Conservation (phyloP, 768 basidiomycete genomes). For the Hebeloma cylindrosporum region DNA sequence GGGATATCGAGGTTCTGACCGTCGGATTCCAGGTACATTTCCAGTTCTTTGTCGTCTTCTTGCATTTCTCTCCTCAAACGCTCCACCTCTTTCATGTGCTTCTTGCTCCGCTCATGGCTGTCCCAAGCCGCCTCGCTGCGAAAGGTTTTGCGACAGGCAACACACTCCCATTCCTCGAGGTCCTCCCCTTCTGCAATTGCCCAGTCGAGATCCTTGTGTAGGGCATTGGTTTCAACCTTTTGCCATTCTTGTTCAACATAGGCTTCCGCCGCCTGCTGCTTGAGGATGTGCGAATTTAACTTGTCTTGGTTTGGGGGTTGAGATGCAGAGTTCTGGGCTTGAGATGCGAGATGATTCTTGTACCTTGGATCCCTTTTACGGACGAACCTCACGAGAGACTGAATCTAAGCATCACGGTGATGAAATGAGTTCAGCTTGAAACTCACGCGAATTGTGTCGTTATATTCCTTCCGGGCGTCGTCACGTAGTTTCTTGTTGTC, state of each 20-base stretch:
- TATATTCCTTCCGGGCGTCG: conserved; percentile 86
- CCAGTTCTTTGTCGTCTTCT: conserved; percentile 67
- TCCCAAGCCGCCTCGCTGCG: conserved; percentile 92
- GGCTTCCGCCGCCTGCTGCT: conserved; percentile 30
- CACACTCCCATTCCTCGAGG: conserved; percentile 88
- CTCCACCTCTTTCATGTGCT: conserved; percentile 88
- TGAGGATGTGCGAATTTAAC: too few species aligned
- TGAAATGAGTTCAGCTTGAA: not conserved
- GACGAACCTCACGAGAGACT: conserved; percentile 76
- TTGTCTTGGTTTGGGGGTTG: conserved; percentile 27
- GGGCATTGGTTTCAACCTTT: conserved; percentile 43
- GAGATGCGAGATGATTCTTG: conserved; percentile 60
- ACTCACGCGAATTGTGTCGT: conserved; percentile 82
- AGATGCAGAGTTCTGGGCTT: conserved; percentile 34
- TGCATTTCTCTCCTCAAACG: conserved; percentile 74
- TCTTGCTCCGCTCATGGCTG: conserved; percentile 94
- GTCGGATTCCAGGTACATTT: conserved; percentile 52
- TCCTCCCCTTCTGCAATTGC: conserved; percentile 68
- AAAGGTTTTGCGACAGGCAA: conserved; percentile 91
- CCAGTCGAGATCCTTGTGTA: conserved; percentile 72
- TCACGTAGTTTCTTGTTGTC: conserved; percentile 94
- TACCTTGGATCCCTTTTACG: conserved; percentile 90
- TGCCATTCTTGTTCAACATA: conserved; percentile 95
- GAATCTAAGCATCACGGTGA: not conserved
- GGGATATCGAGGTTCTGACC: conserved; percentile 20